Evolutionary conservation across 306 rosid genomes (phyloP).

Genomic region (Datisca glomerata): DNA sequence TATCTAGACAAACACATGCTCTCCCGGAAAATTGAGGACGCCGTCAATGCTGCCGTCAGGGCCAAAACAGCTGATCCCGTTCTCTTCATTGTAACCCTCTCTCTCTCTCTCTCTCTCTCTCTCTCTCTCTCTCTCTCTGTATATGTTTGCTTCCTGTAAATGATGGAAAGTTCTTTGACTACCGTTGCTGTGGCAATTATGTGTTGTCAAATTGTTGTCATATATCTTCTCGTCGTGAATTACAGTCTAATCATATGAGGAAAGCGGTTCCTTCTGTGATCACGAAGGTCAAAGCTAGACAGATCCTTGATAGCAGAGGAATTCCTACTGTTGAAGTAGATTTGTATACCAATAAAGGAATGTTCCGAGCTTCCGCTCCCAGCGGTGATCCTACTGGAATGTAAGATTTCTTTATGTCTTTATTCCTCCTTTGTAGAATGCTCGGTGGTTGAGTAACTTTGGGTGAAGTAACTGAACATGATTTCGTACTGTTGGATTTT

Average conservation of each 20-base stretch:
- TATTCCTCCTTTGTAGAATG: neutral
- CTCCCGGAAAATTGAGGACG: conserved; percentile 89
- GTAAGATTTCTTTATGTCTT: conserved; percentile 19
- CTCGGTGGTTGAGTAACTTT: too few species aligned
- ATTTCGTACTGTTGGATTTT: too few species aligned
- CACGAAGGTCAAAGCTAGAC: conserved; percentile 75
- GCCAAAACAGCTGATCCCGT: conserved; percentile 90
- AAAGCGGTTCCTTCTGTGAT: conserved; percentile 66
- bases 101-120: neutral
- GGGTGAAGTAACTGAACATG: too few species aligned
- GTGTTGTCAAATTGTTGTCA: neutral
- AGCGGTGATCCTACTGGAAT: conserved; percentile 65
- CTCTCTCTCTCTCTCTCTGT: conserved; percentile 2
- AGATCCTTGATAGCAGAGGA: conserved; percentile 97
- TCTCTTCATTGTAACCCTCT: conserved; percentile 61
- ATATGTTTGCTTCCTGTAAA: neutral
- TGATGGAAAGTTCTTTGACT: neutral
- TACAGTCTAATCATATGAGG: conserved; percentile 72
- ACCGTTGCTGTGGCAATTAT: neutral
- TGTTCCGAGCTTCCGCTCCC: conserved; percentile 82
- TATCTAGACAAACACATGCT: conserved; percentile 72
- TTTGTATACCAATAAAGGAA: conserved; percentile 64
- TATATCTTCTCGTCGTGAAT: neutral
- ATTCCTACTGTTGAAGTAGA: conserved; percentile 94
- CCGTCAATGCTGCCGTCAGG: conserved; percentile 95